Conservation (phyloP, 2,329 filamentous ascomycete species). For the Penicillium sp. region DNA sequence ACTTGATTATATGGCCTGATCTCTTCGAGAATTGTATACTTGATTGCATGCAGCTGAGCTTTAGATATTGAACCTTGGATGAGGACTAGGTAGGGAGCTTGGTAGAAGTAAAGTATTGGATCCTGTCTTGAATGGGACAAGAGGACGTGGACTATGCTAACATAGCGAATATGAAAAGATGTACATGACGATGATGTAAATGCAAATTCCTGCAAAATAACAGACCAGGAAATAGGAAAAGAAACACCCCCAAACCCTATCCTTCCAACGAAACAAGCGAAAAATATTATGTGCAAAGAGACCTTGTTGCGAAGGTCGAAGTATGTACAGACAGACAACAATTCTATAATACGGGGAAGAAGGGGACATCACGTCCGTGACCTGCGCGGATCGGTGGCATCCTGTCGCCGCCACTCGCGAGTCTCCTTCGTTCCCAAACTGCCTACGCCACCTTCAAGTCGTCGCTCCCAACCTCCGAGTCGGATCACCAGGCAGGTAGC, state of each 20-base stretch:
- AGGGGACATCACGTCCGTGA: conserved; percentile 56
- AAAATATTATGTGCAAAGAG: conserved; percentile 24
- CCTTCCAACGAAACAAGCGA: conserved; percentile 5
- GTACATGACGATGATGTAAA: conserved; percentile 4
- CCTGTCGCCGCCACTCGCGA: conserved; percentile 78
- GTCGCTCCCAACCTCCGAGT: conserved; percentile 68
- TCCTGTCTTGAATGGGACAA: not conserved
- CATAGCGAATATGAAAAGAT: not conserved
- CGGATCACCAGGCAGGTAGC: conserved; percentile 68
- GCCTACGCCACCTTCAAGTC: conserved; percentile 79
- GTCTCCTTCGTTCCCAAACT: conserved; percentile 92
- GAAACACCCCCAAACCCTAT: not conserved
- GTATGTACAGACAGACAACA: conserved; percentile 31
- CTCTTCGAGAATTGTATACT: not conserved
- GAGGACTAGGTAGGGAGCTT: not conserved
- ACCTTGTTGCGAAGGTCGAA: conserved; percentile 13
- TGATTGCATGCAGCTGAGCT: too few species aligned
- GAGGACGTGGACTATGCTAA: not conserved
- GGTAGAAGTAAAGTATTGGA: not conserved
- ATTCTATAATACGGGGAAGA: conserved; percentile 15
- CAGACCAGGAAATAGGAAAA: not conserved
- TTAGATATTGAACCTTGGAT: too few species aligned
- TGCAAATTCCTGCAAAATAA: not conserved
- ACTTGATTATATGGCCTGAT: not conserved
- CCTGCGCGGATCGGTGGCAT: conserved; percentile 81